A percentile compares a stretch with the other conserved stretches of the same genome.
phyloP scores from a whole-genome alignment of 331 rosid species.

The Rhamnella rubrinervis region DNA sequence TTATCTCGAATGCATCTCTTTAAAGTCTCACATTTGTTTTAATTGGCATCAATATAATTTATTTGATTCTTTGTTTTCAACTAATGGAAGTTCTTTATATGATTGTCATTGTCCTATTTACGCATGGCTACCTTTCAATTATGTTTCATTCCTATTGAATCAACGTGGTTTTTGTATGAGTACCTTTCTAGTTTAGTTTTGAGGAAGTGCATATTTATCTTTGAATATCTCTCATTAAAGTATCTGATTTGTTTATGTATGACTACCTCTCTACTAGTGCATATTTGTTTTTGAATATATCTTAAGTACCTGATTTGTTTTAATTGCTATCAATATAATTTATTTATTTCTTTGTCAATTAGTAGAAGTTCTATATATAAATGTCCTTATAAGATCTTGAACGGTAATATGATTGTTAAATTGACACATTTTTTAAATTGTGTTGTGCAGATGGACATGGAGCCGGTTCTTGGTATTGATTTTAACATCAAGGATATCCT shows the following conservation, averaged over 20 bases:
- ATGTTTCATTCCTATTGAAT: not conserved
- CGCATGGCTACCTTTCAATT: too few species aligned
- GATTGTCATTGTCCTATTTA: too few species aligned
- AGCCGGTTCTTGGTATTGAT: slow-evolving; percentile 84
- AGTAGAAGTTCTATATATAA: not conserved
- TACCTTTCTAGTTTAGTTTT: too few species aligned
- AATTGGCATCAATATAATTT: not conserved
- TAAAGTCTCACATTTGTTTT: not conserved
- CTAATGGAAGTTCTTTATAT: not conserved
- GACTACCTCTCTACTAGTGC: too few species aligned
- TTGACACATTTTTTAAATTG: slow-evolving; percentile 11
- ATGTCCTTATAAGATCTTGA: not conserved
- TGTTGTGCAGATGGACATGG: slow-evolving; percentile 67
- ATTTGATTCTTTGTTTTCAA: not conserved
- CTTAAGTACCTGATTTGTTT: not conserved
- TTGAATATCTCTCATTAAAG: not conserved
- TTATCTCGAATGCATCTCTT: not conserved
- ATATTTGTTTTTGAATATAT: not conserved
- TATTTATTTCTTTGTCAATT: not conserved
- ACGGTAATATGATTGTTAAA: slow-evolving; percentile 3
- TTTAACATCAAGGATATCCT: slow-evolving; percentile 95
- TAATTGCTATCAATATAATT: not conserved
- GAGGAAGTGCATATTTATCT: not conserved
- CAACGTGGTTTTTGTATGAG: not conserved
- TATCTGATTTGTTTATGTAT: not conserved